These are phyloP conservation scores for Xerocomus potaroensis DNA, from an alignment of 768 basidiomycete genomes.

Conservation along the genomic window DNA sequence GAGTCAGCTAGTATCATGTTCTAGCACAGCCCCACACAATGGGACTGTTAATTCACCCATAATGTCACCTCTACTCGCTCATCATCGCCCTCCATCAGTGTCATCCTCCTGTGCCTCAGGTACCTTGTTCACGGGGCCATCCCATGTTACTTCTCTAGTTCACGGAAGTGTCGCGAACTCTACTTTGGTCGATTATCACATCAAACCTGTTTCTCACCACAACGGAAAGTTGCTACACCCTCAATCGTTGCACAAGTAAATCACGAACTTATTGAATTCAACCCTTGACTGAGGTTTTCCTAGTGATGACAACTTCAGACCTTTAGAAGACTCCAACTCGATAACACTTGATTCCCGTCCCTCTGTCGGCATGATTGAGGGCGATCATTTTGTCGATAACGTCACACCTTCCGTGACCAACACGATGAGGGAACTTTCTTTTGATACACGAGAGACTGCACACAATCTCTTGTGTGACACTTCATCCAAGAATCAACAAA, in stretches of 20 bases:
- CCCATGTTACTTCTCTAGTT: neutral
- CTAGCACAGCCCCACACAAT: neutral
- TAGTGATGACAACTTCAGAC: neutral
- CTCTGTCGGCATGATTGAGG: neutral
- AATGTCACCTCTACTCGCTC: neutral
- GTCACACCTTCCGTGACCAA: constrained; percentile 11
- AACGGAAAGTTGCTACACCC: neutral
- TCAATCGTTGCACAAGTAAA: constrained; percentile 9
- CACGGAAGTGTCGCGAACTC: neutral
- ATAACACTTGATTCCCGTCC: neutral
- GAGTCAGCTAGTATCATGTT: neutral
- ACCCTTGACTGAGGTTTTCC: no score
- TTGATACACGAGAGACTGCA: no score
- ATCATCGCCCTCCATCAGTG: neutral
- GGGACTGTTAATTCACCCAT: neutral
- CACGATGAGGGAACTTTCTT: neutral
- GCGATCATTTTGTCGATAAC: neutral
- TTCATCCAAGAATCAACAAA: constrained; percentile 1
- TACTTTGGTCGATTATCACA: constrained; percentile 2
- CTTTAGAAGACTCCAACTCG: neutral
- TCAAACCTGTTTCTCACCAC: constrained; percentile 5
- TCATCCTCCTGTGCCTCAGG: no score
- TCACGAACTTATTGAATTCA: neutral
- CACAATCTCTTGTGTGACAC: constrained; percentile 4
- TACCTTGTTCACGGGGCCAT: neutral